Evolutionary conservation across 164 flowering plant species (phyloP).

Genomic region (Piper betle): DNA sequence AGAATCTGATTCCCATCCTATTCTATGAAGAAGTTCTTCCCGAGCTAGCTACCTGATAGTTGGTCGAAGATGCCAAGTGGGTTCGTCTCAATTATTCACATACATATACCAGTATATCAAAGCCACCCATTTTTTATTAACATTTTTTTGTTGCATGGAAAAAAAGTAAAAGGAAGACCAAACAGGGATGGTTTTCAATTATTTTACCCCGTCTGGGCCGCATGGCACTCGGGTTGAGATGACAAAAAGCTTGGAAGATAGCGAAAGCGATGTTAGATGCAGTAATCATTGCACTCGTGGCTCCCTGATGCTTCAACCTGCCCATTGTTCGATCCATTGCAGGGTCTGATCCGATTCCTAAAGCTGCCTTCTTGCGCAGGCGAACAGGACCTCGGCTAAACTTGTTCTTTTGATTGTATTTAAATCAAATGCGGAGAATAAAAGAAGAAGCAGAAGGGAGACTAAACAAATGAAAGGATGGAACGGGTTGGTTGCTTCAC

Average conservation of each 20-base stretch:
- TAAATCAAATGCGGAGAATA: not conserved
- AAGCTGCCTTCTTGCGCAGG: no score
- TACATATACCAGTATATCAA: no score
- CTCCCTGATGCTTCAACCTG: conserved; percentile 2
- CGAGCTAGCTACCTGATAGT: not conserved
- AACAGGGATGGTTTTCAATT: no score
- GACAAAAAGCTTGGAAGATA: conserved; percentile 3
- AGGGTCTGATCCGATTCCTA: no score
- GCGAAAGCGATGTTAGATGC: conserved; percentile 4
- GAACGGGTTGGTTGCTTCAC: not conserved
- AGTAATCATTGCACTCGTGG: conserved; percentile 8
- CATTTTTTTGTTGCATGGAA: not conserved
- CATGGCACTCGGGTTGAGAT: not conserved
- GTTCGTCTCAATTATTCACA: not conserved
- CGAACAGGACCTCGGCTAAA: no score
- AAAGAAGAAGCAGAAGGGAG: not conserved
- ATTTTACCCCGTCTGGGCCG: no score
- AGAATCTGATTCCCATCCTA: not conserved
- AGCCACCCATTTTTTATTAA: not conserved
- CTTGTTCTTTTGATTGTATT: no score
- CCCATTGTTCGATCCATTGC: not conserved
- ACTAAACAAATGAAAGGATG: not conserved
- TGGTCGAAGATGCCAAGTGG: not conserved
- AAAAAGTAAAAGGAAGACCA: not conserved
- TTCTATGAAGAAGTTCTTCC: not conserved